Evolutionary conservation across 2,329 filamentous ascomycete species (phyloP).

Genomic region (Blastomyces emzantsi): DNA sequence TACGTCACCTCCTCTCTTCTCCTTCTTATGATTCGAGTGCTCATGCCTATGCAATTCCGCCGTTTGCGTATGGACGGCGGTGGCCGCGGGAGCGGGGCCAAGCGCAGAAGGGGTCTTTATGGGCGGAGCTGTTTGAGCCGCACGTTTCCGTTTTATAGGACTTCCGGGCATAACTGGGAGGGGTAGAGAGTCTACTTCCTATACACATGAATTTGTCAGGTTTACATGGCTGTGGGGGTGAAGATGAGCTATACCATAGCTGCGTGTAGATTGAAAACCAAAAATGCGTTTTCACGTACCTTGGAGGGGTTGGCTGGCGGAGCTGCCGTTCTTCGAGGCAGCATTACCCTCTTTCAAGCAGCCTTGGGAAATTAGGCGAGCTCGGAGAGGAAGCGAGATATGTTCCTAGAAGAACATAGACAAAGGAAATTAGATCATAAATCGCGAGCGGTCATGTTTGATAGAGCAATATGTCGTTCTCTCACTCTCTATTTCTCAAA

Average conservation of each 20-base stretch:
- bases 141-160: slow-evolving; percentile 11
- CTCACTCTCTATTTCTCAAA: too few species aligned
- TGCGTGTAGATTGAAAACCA: slow-evolving; percentile 20
- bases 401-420: background rate
- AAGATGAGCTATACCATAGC: background rate
- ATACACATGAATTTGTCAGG: background rate
- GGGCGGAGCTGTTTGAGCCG: slow-evolving; percentile 3
- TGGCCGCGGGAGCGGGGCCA: background rate
- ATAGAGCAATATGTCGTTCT: background rate
- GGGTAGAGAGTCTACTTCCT: slow-evolving; percentile 1
- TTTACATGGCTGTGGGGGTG: slow-evolving; percentile 12
- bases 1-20: slow-evolving; percentile 3
- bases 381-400: background rate
- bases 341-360: slow-evolving; percentile 21
- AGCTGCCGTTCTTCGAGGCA: slow-evolving; percentile 30
- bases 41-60: slow-evolving; percentile 3
- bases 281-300: slow-evolving; percentile 17
- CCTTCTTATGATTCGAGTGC: background rate
- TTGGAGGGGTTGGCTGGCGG: slow-evolving; percentile 24
- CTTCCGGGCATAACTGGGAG: slow-evolving; percentile 10
- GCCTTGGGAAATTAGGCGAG: background rate
- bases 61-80: background rate
- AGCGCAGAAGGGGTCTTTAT: background rate
- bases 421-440: slow-evolving; percentile 5
- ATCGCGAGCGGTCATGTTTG: background rate